Base-by-base conservation (phyloP, 306 rosid genomes). In the Dryas octopetala region DNA sequence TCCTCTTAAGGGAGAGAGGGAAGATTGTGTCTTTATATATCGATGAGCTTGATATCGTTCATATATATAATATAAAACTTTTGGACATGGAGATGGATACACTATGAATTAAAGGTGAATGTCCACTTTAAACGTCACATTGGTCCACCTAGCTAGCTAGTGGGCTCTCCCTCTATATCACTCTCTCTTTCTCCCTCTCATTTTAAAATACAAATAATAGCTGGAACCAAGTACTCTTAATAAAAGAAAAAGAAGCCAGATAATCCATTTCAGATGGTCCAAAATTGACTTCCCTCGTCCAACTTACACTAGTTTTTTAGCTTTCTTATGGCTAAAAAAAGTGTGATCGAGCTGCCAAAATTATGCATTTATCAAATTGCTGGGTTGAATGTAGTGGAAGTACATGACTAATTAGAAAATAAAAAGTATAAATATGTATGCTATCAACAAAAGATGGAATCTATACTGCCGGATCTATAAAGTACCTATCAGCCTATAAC, bases 211-310 rank as follows among this genome's bases (percentile, higher is more conserved):
- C 68, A 45, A 59, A 61, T 72, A 57, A 72, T 26, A 72, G 76
- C 67, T 72, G 76, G 76, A 72, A 23, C 46, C 76, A 10, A 43
- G 60, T 16, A 14, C 32, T 13, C 57, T 32, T 32, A 58, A 10
- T 5, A 38, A 4, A 45, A 28, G 17, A 0, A 65, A 63, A 40
- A 15, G 23, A 19, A 15, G 46, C 67, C 44, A 72, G 23, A 58
- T 11, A 66, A 26, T 44, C 66, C 76, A 45, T 23, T 26, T 46
- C 57, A 72, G 28, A 46, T 45, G 57, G 45, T 23, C 66, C 67
- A 23, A 72, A 72, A 72, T 72, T 45, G 67, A 58, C 76, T 54
- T 70, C 50, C 74, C 63, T 5, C 47, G 2, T 43, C 65, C 63
- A 48, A 68, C 58, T 4, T 13, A 66, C 2, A 9, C 38, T 67